These are phyloP conservation scores for Lichtheimia ornata DNA, from an alignment of 371 early-diverging fungal genomes.

Conservation along the genomic window DNA sequence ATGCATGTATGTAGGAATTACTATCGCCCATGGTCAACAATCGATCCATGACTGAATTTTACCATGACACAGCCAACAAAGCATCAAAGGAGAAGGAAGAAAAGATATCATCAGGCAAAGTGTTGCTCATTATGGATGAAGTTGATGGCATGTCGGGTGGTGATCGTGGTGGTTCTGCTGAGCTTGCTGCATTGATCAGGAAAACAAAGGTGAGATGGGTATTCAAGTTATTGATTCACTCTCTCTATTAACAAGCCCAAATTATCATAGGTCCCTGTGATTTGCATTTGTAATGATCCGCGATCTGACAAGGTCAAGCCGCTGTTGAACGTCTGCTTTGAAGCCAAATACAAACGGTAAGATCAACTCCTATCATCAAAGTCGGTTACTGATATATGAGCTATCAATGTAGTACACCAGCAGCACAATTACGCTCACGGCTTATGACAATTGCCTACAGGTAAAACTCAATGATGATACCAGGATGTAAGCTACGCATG, in stretches of 20 bases:
- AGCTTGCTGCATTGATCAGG: constrained; percentile 92
- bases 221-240: neutral
- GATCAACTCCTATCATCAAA: neutral
- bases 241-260: neutral
- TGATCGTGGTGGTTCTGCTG: constrained; percentile 97
- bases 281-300: constrained; percentile 97
- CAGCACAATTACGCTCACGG: constrained; percentile 63
- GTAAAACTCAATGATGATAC: constrained; percentile 33
- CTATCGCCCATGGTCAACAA: constrained; percentile 59
- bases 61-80: constrained; percentile 14
- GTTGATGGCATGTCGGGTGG: constrained; percentile 99
- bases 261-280: constrained; percentile 9
- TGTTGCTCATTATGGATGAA: constrained; percentile 99
- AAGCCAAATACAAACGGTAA: constrained; percentile 84
- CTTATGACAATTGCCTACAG: constrained; percentile 79
- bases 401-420: constrained; percentile 33
- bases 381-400: too few species aligned
- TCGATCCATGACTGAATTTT: constrained; percentile 75
- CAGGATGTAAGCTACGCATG: neutral
- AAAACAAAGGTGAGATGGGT: constrained; percentile 70
- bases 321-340: constrained; percentile 87
- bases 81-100: neutral
- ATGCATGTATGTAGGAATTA: constrained; percentile 13
- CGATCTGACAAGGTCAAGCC: constrained; percentile 89
- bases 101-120: constrained; percentile 42